Base-by-base conservation (phyloP, 495 filamentous ascomycete species). In the Penicillium cosmopolitanum region DNA sequence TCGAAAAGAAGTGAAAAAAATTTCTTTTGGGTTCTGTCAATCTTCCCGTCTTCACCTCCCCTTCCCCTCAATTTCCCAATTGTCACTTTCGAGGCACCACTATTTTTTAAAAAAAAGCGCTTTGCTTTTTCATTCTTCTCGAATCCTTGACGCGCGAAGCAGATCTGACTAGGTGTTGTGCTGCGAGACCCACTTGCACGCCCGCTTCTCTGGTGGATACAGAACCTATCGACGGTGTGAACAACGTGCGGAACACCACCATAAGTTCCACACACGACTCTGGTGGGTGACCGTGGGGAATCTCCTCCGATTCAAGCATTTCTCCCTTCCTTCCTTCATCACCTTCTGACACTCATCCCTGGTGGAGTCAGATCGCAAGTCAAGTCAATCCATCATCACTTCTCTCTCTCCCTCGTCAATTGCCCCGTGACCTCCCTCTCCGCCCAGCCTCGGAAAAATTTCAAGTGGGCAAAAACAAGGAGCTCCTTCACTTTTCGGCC, bases 211-310 rank as follows among this genome's bases (percentile, higher is more conserved):
- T 74, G 71, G 73, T 77, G 76, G 73, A 77, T 75, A 72, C 73
- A 77, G 67, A 73, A 74, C 69, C 61, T 71, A 73, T 72, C 67
- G 66, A 71, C 69, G 69, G 61, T 38, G 36, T 38, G 36, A 38
- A 77, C 73, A 76, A 76, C 73, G 73, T 78, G 77, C 75, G 74
- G 77, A 76, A 76, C 76, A 74, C 71, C 76, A 74, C 72, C 71
- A 73, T 62, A 70, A 71, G 69, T 74, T 77, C 71, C 72, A 38
- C 73, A 75, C 73, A 72, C 67, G 47, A 71, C 66, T 70, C 66
- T 74, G 74, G 75, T 79, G 76, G 73, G 72, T 74, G 69, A 70
- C 71, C 72, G 74, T 79, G 76, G 76, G 70, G 73, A 78, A 69
- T 70, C 59, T 56, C 52, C 58, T 76, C 65, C 70, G 73, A 76